Conservation (phyloP, 2,329 filamentous ascomycete species). For the Alternaria gaisen region DNA sequence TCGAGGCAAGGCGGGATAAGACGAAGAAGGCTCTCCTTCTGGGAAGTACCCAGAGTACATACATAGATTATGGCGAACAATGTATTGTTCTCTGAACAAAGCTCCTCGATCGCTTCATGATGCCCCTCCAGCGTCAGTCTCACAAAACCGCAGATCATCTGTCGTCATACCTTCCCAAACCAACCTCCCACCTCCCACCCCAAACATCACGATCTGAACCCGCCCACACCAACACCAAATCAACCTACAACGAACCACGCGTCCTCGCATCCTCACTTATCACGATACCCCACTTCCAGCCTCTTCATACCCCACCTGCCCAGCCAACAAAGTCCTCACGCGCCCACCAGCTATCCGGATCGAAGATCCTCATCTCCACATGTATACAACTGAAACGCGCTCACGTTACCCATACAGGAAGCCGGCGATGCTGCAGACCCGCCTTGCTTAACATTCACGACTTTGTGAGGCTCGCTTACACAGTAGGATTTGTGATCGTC, state of each 20-base stretch:
- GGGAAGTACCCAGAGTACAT: background rate
- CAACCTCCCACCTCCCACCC: background rate
- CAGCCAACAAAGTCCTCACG: constrained; percentile 3
- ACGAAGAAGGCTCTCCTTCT: background rate
- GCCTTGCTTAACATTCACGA: background rate
- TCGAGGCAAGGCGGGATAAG: background rate
- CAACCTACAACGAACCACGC: constrained; percentile 1
- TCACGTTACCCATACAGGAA: constrained; percentile 3
- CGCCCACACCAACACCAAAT: background rate
- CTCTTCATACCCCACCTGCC: background rate
- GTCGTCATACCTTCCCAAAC: constrained; percentile 10
- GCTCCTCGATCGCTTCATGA: background rate
- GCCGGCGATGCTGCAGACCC: background rate
- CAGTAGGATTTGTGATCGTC: background rate
- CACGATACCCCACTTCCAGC: constrained; percentile 3
- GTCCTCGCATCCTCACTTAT: background rate
- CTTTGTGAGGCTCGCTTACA: background rate
- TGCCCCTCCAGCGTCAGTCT: background rate
- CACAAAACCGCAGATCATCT: constrained; percentile 4
- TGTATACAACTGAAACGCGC: background rate
- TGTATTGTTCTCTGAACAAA: background rate
- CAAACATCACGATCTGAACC: constrained; percentile 1
- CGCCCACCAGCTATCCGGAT: background rate
- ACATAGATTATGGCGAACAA: background rate
- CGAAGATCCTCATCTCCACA: constrained; percentile 7